Percentiles rank a stretch among this genome's conserved stretches.
These are phyloP conservation scores for Aspergillus floridensis DNA, from an alignment of 2,329 filamentous ascomycete species.

Conservation along the genomic window DNA sequence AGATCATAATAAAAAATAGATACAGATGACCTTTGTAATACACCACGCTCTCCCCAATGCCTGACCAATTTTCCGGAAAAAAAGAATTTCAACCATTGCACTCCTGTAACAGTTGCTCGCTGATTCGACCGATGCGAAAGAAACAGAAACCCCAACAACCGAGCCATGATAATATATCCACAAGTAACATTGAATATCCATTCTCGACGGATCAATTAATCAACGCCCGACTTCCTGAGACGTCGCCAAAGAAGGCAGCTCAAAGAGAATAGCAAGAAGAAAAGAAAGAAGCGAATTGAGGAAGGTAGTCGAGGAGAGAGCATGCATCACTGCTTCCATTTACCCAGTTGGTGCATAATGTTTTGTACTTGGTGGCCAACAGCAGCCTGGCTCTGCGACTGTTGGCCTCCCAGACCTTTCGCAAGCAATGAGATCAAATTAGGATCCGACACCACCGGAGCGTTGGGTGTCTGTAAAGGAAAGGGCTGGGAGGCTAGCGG, in stretches of 20 bases:
- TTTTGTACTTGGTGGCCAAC: slow-evolving; percentile 45
- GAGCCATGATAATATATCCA: slow-evolving; percentile 10
- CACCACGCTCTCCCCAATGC: slow-evolving; percentile 1
- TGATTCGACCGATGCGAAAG: slow-evolving; percentile 6
- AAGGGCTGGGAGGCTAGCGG: slow-evolving; percentile 30
- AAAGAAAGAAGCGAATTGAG: slow-evolving; percentile 17
- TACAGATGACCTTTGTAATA: neutral
- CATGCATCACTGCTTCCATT: slow-evolving; percentile 46
- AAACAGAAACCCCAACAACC: slow-evolving; percentile 11
- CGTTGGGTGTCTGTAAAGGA: slow-evolving; percentile 27
- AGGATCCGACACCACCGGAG: slow-evolving; percentile 32
- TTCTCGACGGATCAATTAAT: slow-evolving; percentile 17
- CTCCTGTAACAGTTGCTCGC: slow-evolving; percentile 10
- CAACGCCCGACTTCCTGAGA: slow-evolving; percentile 19
- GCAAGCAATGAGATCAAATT: slow-evolving; percentile 40
- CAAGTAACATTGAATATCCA: slow-evolving; percentile 7
- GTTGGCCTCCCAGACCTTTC: slow-evolving; percentile 37
- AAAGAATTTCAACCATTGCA: slow-evolving; percentile 8
- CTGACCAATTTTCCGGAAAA: neutral
- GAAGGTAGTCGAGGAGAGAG: slow-evolving; percentile 19
- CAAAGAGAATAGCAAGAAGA: slow-evolving; percentile 9
- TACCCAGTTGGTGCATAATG: slow-evolving; percentile 48
- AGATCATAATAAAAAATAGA: neutral
- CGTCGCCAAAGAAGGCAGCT: slow-evolving; percentile 7
- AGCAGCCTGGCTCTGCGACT: slow-evolving; percentile 34